These are phyloP conservation scores for Rhizopogon sp. DNA, from an alignment of 768 basidiomycete species.

Conservation along the genomic window DNA sequence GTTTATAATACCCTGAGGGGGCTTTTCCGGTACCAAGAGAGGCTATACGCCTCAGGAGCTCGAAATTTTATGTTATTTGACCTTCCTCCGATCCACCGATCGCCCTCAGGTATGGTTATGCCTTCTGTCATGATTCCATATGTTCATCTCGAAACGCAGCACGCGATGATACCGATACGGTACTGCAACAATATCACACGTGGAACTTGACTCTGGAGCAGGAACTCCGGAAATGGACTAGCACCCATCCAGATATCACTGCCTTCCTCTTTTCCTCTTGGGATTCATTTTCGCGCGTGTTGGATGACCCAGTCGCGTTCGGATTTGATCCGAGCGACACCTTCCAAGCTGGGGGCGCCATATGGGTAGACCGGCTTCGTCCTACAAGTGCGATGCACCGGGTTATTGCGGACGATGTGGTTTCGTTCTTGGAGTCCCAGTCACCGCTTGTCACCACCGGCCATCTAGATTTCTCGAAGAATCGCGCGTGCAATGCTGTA, in stretches of 20 bases:
- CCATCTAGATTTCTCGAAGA: not conserved
- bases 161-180: not conserved
- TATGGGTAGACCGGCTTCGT: constrained; percentile 12
- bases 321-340: not conserved
- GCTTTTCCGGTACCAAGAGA: constrained; percentile 42
- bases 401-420: constrained; percentile 11
- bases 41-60: constrained; percentile 44
- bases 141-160: not conserved
- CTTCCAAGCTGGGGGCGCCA: constrained; percentile 30
- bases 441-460: not conserved
- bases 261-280: constrained; percentile 46
- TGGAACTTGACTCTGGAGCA: constrained; percentile 44
- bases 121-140: constrained; percentile 7
- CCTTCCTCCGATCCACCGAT: constrained; percentile 48
- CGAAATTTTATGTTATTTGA: constrained; percentile 57
- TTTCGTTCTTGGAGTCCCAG: not conserved
- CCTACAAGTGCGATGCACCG: constrained; percentile 13
- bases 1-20: constrained; percentile 19
- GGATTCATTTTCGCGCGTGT: constrained; percentile 38
- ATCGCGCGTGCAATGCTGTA: not conserved
- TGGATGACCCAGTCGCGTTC: constrained; percentile 36
- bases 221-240: constrained; percentile 31
- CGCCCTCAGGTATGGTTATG: constrained; percentile 28
- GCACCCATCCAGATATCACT: constrained; percentile 38
- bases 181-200: constrained; percentile 1